phyloP scores from a whole-genome alignment of 371 early-diverging fungal genomes.

The Mucor racemosus region DNA sequence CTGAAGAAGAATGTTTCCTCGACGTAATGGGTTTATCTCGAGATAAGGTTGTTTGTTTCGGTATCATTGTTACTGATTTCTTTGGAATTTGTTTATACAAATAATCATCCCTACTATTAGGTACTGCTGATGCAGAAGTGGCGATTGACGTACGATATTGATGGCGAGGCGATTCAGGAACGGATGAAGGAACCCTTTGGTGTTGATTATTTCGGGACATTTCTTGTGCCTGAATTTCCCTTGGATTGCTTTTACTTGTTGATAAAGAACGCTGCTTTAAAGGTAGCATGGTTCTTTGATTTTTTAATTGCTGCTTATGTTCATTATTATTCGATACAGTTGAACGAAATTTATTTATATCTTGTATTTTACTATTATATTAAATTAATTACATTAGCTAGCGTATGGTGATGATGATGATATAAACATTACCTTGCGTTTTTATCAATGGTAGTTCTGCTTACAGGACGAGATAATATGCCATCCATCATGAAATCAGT shows the following conservation, averaged over 20 bases:
- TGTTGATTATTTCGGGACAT: not conserved
- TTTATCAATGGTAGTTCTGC: slow-evolving; percentile 14
- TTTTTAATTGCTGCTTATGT: not conserved
- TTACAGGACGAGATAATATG: slow-evolving; percentile 12
- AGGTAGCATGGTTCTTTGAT: slow-evolving; percentile 3
- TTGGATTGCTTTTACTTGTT: not conserved
- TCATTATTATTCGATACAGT: not conserved
- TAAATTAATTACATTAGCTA: not conserved
- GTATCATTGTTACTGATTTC: slow-evolving; percentile 4
- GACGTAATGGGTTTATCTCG: not conserved
- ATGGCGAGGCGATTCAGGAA: not conserved
- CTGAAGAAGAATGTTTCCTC: not conserved
- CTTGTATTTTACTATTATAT: slow-evolving; percentile 11
- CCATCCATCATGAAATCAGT: slow-evolving; percentile 22
- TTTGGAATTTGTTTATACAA: slow-evolving; percentile 3
- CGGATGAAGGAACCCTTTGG: not conserved
- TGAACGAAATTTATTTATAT: slow-evolving; percentile 2
- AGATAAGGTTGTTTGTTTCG: not conserved
- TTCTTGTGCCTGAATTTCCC: not conserved
- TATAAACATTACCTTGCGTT: slow-evolving; percentile 14
- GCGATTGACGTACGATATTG: not conserved
- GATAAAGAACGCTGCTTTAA: not conserved
- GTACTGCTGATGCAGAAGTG: not conserved
- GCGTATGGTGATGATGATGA: not conserved
- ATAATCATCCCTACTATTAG: not conserved